Base-by-base conservation (phyloP, 306 rosid species). In the Cercis canadensis region DNA sequence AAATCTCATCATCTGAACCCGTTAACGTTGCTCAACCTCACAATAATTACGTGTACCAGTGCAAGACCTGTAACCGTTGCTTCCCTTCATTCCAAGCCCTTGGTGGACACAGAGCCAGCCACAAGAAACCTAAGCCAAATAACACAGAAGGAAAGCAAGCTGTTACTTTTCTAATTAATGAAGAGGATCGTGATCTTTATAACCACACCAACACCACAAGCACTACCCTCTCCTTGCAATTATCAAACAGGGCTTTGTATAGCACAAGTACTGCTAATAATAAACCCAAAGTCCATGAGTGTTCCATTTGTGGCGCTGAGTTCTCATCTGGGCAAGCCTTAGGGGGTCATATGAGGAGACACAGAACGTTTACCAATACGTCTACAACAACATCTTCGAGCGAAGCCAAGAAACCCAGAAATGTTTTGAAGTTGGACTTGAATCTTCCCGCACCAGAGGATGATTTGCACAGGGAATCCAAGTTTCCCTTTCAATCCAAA, bases 261-360 rank as follows among this genome's bases (percentile, higher is more conserved):
- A n/a, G n/a, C n/a, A n/a, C n/a, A n/a, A n/a, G n/a, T n/a, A 17
- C 4, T 12, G 39, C 9, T 8, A 77, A 36, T 53, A 72, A 24
- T 60, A 87, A 80, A 54, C 8, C 82, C 1, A 88, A 84, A 73
- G 80, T 87, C 70, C 98, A 93, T 6, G 96, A 82, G 78, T 93
- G 98, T 67, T 84, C 92, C 0, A 72, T 90, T 6, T 93, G 97
- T 59, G 88, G 94, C 9, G 86, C 94, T 34, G 94, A 88, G 33
- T 93, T 90, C 70, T 81, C 89, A 0, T 93, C 98, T 7, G 98
- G 98, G 0, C 98, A 93, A 85, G 98, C 98, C 11, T 78, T 93
- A 16, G 98, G 98, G 15, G 98, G 98, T 6, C 98, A 93, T 63
- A 93, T 93, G 98, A 84, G 98, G 43, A 56, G 97, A 62, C 98